Evolutionary conservation across 495 filamentous ascomycete genomes (phyloP).

Genomic region (Chaetomium tenue): DNA sequence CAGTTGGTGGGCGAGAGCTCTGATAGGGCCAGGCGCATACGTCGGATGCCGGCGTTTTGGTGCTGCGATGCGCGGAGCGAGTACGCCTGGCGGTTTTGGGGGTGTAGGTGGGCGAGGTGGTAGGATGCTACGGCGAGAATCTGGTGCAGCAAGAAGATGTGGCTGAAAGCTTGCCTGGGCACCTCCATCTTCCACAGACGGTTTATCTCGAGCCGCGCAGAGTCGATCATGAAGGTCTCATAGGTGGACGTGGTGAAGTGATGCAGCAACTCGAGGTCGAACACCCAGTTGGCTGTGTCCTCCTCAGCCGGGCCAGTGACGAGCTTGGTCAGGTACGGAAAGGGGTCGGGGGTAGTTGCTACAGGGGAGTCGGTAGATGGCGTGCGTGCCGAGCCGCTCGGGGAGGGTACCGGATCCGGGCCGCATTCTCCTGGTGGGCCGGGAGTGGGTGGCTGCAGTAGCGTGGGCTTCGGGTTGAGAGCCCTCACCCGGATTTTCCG

Average conservation of each 20-base stretch:
- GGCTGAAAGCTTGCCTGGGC: conserved; percentile 26
- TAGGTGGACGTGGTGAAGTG: conserved; percentile 29
- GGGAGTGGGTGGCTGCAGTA: not conserved
- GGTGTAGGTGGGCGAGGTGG: conserved; percentile 31
- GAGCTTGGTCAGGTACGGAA: conserved; percentile 31
- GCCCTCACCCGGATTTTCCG: not conserved
- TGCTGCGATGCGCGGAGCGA: conserved; percentile 28
- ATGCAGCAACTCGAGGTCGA: conserved; percentile 34
- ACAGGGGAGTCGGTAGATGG: conserved; percentile 3
- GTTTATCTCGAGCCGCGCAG: not conserved
- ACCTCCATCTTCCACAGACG: conserved; percentile 29
- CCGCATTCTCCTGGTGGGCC: not conserved
- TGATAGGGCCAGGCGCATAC: conserved; percentile 25
- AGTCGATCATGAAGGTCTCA: conserved; percentile 19
- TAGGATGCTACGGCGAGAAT: conserved; percentile 32
- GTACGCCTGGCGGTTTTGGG: conserved; percentile 17
- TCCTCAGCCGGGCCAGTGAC: conserved; percentile 16
- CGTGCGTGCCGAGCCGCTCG: conserved; percentile 6
- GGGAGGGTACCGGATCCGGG: conserved; percentile 3
- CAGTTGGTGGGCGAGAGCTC: conserved; percentile 33
- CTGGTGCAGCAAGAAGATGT: conserved; percentile 34
- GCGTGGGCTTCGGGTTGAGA: conserved; percentile 5
- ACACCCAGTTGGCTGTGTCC: conserved; percentile 24
- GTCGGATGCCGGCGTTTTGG: conserved; percentile 29
- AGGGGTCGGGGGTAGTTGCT: conserved; percentile 21